phyloP scores from a whole-genome alignment of 768 basidiomycete genomes.

The Suillus tomentosus region DNA sequence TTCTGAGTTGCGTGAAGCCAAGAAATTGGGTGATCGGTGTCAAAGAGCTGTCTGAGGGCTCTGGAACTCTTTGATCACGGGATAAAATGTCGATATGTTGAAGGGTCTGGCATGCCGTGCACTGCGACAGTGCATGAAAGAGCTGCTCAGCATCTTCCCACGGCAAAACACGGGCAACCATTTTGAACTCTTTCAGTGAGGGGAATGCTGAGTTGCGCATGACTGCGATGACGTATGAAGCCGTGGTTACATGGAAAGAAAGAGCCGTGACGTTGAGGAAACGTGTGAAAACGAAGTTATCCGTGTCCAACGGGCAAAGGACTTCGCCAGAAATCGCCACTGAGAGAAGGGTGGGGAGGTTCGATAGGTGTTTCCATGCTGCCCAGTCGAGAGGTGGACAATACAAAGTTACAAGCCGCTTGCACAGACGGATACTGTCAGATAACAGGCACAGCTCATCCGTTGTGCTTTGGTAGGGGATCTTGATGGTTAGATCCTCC shows the following conservation, averaged over 20 bases:
- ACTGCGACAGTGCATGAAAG: background rate
- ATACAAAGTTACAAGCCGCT: background rate
- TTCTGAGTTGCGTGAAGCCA: background rate
- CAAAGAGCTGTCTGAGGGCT: background rate
- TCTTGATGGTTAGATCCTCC: slow-evolving; percentile 1
- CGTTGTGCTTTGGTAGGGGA: background rate
- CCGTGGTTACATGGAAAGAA: slow-evolving; percentile 3
- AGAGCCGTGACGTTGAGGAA: slow-evolving; percentile 4
- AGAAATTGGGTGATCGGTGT: background rate
- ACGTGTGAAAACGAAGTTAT: background rate
- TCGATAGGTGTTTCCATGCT: background rate
- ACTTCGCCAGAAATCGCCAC: background rate
- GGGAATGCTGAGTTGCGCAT: background rate
- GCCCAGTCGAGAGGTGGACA: slow-evolving; percentile 6
- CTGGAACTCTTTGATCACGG: background rate
- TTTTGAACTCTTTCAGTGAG: background rate
- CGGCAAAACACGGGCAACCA: background rate
- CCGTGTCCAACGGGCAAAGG: background rate
- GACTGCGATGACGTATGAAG: background rate
- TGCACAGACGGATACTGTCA: background rate
- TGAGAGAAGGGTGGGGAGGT: slow-evolving; percentile 2
- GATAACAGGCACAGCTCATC: background rate
- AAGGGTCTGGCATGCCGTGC: background rate
- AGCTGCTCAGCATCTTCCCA: slow-evolving; percentile 5
- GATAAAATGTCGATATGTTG: slow-evolving; percentile 3